Conservation (phyloP, 768 basidiomycete species). For the Cytidiella melzeri region DNA sequence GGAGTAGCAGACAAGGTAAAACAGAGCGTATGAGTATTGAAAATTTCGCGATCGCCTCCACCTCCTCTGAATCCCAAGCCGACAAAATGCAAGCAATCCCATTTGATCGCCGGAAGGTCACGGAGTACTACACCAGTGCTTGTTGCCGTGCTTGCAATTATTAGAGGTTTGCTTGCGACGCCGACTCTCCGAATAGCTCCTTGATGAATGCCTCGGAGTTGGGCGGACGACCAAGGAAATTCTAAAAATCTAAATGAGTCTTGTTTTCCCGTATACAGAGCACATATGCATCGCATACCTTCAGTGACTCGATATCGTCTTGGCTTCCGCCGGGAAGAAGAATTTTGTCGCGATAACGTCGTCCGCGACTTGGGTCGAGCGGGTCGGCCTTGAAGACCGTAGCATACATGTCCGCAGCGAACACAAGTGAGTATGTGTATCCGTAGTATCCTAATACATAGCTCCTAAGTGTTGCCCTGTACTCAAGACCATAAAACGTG, state of each 20-base stretch:
- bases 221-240: slow-evolving; percentile 72
- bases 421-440: slow-evolving; percentile 66
- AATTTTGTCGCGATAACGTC: slow-evolving; percentile 70
- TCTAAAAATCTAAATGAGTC: slow-evolving; percentile 31
- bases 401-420: slow-evolving; percentile 54
- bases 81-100: too few species aligned
- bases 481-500: not conserved
- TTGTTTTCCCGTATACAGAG: not conserved
- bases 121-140: too few species aligned
- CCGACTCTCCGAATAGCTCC: slow-evolving; percentile 48
- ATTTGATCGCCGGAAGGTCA: too few species aligned
- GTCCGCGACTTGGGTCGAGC: slow-evolving; percentile 59
- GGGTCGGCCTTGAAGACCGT: slow-evolving; percentile 82
- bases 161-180: slow-evolving; percentile 31
- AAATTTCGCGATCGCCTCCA: not conserved
- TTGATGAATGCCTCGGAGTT: slow-evolving; percentile 71
- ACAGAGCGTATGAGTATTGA: not conserved
- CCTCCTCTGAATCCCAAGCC: not conserved
- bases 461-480: too few species aligned
- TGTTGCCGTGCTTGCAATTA: too few species aligned
- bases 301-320: slow-evolving; percentile 75
- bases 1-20: not conserved
- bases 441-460: slow-evolving; percentile 16
- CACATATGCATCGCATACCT: slow-evolving; percentile 34
- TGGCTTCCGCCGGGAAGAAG: slow-evolving; percentile 68